Conservation (phyloP, 495 filamentous ascomycete species). For the Tuber calosporum region DNA sequence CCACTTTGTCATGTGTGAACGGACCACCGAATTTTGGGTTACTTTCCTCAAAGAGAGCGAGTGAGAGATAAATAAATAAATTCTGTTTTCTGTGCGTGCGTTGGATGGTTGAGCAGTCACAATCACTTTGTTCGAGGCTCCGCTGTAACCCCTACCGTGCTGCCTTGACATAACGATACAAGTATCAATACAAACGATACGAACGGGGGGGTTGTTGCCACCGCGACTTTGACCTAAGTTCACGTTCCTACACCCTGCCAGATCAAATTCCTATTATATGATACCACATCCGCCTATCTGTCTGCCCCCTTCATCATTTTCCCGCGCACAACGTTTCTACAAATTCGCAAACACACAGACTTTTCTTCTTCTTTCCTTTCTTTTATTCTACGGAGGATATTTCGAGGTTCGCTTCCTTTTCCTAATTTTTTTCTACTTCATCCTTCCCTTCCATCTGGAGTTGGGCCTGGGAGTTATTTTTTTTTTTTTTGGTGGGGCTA, state of each 20-base stretch:
- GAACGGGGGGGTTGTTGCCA: neutral
- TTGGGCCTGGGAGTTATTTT: neutral
- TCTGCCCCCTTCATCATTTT: neutral
- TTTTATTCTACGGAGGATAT: constrained; percentile 20
- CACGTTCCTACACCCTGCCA: neutral
- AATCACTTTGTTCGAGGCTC: neutral
- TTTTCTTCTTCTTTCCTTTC: neutral
- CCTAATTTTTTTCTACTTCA: neutral
- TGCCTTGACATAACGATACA: neutral
- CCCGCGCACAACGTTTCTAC: neutral
- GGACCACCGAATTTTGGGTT: neutral
- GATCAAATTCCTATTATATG: neutral
- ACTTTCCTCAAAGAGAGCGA: neutral
- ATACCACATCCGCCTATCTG: neutral
- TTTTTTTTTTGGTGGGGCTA: constrained; percentile 16
- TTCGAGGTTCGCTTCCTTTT: neutral
- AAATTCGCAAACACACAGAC: neutral
- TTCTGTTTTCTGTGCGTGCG: neutral
- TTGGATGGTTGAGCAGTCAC: constrained; percentile 2
- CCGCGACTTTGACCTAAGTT: neutral
- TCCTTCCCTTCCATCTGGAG: constrained; percentile 2
- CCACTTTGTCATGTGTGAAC: too few species aligned
- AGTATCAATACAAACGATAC: too few species aligned
- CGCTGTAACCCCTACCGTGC: neutral
- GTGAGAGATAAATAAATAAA: neutral